A percentile compares a stretch with the other conserved stretches of the same genome.
phyloP scores from a whole-genome alignment of 495 filamentous ascomycete species.

The Peziza echinospora region DNA sequence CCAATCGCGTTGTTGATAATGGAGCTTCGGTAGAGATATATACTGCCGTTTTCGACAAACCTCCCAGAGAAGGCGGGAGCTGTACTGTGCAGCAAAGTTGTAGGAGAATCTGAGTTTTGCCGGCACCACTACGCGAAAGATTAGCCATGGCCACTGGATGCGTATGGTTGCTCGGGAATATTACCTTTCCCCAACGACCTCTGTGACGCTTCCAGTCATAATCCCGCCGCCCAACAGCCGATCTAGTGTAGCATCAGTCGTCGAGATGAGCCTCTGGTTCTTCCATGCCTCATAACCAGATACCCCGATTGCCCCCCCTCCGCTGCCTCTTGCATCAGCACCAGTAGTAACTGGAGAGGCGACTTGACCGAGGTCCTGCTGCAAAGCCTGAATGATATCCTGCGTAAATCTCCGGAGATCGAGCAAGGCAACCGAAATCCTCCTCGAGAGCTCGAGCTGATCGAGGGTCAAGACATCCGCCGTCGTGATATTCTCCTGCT shows the following conservation, averaged over 20 bases:
- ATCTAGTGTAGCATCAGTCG: slow-evolving; percentile 55
- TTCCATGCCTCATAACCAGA: slow-evolving; percentile 4
- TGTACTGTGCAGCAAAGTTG: slow-evolving; percentile 63
- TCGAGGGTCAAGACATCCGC: slow-evolving; percentile 76
- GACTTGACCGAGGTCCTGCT: slow-evolving; percentile 31
- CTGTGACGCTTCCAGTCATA: slow-evolving; percentile 59
- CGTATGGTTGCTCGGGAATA: not conserved
- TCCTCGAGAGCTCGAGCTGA: slow-evolving; percentile 60
- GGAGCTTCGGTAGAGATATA: slow-evolving; percentile 93
- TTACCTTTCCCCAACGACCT: slow-evolving; percentile 68
- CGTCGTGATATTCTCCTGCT: slow-evolving; percentile 32
- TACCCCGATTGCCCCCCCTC: slow-evolving; percentile 20
- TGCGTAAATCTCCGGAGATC: slow-evolving; percentile 50
- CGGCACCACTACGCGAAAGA: slow-evolving; percentile 45
- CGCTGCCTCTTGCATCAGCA: slow-evolving; percentile 20
- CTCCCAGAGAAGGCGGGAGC: slow-evolving; percentile 40
- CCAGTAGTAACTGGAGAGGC: not conserved
- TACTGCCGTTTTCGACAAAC: slow-evolving; percentile 45
- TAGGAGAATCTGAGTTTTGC: slow-evolving; percentile 87
- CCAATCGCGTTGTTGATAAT: slow-evolving; percentile 55
- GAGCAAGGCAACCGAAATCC: slow-evolving; percentile 58
- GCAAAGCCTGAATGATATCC: slow-evolving; percentile 42
- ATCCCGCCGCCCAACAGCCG: slow-evolving; percentile 63
- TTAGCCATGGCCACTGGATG: no score
- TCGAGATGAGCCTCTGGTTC: slow-evolving; percentile 47